Evolutionary conservation across 306 rosid genomes (phyloP).

Genomic region (Vigna radiata): DNA sequence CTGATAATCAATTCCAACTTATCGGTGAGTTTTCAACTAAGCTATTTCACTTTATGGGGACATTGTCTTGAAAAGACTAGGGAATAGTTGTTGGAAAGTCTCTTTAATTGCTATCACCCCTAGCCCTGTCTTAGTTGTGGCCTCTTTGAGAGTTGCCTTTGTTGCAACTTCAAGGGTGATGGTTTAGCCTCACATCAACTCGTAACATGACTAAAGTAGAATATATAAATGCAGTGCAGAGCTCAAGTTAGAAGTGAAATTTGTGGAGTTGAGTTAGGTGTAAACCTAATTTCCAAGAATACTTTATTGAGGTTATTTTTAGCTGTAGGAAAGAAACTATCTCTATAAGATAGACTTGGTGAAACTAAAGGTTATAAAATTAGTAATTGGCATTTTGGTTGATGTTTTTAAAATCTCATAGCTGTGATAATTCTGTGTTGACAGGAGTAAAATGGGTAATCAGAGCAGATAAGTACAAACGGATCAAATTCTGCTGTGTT

Average conservation of each 20-base stretch:
- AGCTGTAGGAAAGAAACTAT: slow-evolving; percentile 19
- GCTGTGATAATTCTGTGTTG: slow-evolving; percentile 21
- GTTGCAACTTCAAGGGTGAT: too few species aligned
- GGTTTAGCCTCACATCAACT: too few species aligned
- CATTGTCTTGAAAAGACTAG: slow-evolving; percentile 9
- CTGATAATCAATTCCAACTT: slow-evolving; percentile 30
- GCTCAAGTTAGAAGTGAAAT: too few species aligned
- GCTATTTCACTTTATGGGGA: slow-evolving; percentile 16
- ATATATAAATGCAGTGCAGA: too few species aligned
- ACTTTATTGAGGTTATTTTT: background rate
- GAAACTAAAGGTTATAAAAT: background rate
- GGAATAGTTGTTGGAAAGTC: background rate
- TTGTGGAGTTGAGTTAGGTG: too few species aligned
- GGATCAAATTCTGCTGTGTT: slow-evolving; percentile 77
- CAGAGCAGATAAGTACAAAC: slow-evolving; percentile 64
- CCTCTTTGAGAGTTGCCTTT: too few species aligned
- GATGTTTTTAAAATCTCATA: too few species aligned
- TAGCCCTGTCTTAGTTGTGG: too few species aligned
- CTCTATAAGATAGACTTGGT: background rate
- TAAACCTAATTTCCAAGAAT: background rate
- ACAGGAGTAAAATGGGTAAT: slow-evolving; percentile 83
- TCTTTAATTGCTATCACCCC: too few species aligned
- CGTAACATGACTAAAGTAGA: too few species aligned
- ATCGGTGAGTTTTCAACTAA: slow-evolving; percentile 5
- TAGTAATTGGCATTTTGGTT: background rate